These are phyloP conservation scores for Gaeumannomyces sp. DNA, from an alignment of 2,329 filamentous ascomycete genomes.

Conservation along the genomic window DNA sequence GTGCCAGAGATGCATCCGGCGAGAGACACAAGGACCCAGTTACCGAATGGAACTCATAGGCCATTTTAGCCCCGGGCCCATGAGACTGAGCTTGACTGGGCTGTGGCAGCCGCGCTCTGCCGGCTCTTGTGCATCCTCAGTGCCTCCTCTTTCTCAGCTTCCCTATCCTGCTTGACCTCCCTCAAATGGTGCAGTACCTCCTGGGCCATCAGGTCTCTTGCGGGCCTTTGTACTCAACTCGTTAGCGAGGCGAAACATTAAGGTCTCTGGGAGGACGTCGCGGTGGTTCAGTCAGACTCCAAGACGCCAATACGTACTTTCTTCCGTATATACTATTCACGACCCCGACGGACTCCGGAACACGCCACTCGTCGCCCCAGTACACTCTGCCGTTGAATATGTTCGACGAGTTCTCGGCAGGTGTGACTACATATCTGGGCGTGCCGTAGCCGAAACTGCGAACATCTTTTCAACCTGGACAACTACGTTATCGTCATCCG, in stretches of 20 bases:
- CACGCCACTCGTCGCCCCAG: constrained; percentile 2
- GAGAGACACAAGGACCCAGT: too few species aligned
- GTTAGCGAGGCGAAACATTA: neutral
- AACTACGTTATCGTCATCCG: constrained; percentile 11
- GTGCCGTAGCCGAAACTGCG: neutral
- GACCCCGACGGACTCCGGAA: constrained; percentile 4
- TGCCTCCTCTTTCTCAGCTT: neutral
- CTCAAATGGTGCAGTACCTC: constrained; percentile 1
- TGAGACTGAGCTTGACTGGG: neutral
- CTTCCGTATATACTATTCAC: constrained; percentile 5
- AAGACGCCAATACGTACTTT: constrained; percentile 1
- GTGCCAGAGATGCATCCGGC: too few species aligned
- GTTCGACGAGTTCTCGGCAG: constrained; percentile 1
- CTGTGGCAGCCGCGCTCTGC: neutral
- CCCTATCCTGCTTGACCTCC: constrained; percentile 1
- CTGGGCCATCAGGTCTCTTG: constrained; percentile 2
- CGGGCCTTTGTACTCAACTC: neutral
- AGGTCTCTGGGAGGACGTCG: neutral
- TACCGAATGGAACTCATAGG: too few species aligned
- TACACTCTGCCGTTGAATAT: constrained; percentile 5
- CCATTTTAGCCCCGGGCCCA: neutral
- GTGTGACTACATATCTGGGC: constrained; percentile 10
- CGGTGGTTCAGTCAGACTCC: neutral
- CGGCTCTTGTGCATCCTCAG: neutral
- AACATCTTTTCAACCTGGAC: constrained; percentile 18